phyloP scores from a whole-genome alignment of 163 green algal genomes.

The Coccomyxa subellipsoidea region DNA sequence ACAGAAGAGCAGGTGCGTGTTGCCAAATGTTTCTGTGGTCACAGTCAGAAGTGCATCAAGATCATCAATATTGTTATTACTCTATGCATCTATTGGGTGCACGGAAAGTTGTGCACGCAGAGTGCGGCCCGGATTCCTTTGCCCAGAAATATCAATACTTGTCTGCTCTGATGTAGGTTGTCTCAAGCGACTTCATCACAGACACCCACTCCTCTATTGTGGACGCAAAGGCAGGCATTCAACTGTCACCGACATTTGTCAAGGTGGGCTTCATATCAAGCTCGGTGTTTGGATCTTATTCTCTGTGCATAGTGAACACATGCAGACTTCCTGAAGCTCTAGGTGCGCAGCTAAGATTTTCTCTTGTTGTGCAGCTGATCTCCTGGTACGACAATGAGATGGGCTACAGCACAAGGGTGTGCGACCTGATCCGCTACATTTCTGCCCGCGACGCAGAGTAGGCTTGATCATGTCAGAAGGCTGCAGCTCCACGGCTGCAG shows the following conservation, averaged over 20 bases:
- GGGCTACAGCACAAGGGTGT: conserved; percentile 60
- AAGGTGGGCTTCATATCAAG: conserved; percentile 51
- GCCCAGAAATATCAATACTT: no score
- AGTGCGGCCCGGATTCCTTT: no score
- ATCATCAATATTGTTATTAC: no score
- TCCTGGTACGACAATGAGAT: conserved; percentile 91
- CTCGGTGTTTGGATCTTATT: not conserved
- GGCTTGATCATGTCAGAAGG: no score
- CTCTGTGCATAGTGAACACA: not conserved
- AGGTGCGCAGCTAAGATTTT: not conserved
- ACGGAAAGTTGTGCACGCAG: no score
- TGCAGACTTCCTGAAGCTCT: not conserved
- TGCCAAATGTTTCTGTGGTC: not conserved
- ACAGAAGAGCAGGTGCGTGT: not conserved
- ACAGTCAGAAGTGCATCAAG: no score
- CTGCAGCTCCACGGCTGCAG: no score
- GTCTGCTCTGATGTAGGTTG: conserved; percentile 54
- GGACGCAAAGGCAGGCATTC: conserved; percentile 93
- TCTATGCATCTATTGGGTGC: no score
- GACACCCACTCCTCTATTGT: conserved; percentile 90
- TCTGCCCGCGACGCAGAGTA: not conserved
- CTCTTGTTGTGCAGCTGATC: not conserved
- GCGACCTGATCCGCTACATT: conserved; percentile 53
- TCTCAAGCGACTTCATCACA: conserved; percentile 90
- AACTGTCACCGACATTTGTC: conserved; percentile 86